Percentiles rank a stretch among this genome's conserved stretches.
Evolutionary conservation across 768 basidiomycete species (phyloP).

Genomic region (Imleria badia): DNA sequence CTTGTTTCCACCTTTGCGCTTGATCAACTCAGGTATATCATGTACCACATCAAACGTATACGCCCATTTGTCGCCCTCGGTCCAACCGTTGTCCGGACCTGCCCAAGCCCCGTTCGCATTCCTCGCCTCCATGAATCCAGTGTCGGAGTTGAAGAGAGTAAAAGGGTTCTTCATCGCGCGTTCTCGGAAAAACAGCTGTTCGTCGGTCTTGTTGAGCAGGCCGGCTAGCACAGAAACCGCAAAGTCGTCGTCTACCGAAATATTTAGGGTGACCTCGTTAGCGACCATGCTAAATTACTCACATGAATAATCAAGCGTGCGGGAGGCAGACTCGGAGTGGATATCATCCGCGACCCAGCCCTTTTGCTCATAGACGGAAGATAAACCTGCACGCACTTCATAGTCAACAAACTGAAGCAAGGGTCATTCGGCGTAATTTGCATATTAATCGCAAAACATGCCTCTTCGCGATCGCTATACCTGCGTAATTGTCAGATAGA

Average conservation of each 20-base stretch:
- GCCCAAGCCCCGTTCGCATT: slow-evolving; percentile 71
- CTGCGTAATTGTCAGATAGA: slow-evolving; percentile 32
- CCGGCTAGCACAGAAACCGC: slow-evolving; percentile 64
- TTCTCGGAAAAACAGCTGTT: slow-evolving; percentile 51
- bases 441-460: slow-evolving; percentile 18
- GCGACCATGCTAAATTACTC: slow-evolving; percentile 19
- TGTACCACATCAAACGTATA: slow-evolving; percentile 82
- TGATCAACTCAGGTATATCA: slow-evolving; percentile 60
- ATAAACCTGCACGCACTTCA: slow-evolving; percentile 78
- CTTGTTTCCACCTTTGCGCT: slow-evolving; percentile 61
- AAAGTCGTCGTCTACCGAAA: slow-evolving; percentile 67
- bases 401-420: slow-evolving; percentile 61
- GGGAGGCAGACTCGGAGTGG: slow-evolving; percentile 76
- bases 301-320: slow-evolving; percentile 82
- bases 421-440: neutral
- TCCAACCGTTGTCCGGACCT: slow-evolving; percentile 72
- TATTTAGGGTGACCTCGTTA: neutral
- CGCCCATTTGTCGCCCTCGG: slow-evolving; percentile 77
- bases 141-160: slow-evolving; percentile 60
- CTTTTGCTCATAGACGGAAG: slow-evolving; percentile 59
- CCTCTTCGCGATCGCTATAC: slow-evolving; percentile 75
- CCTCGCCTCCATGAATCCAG: slow-evolving; percentile 82
- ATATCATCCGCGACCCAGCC: slow-evolving; percentile 81
- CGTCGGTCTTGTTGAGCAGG: slow-evolving; percentile 48
- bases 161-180: slow-evolving; percentile 58